Conservation (phyloP, 2,329 filamentous ascomycete species). For the Fusarium penzigii region DNA sequence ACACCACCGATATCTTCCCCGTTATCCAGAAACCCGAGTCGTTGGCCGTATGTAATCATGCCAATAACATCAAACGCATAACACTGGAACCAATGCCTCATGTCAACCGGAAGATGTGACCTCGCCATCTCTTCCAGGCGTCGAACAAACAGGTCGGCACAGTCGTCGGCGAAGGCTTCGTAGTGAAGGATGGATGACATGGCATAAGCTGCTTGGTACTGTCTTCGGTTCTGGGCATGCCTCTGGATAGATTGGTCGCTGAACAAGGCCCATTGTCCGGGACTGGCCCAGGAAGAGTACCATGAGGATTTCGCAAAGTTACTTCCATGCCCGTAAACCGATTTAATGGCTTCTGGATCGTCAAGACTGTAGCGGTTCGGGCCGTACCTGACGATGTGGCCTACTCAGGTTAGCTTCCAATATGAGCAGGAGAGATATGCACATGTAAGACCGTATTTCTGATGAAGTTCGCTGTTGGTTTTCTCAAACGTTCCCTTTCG, state of each 20-base stretch:
- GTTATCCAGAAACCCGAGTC: constrained; percentile 39
- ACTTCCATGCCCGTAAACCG: constrained; percentile 34
- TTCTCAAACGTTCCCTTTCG: constrained; percentile 29
- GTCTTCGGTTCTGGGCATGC: constrained; percentile 29
- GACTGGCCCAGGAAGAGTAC: constrained; percentile 32
- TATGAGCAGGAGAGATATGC: neutral
- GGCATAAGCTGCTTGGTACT: constrained; percentile 33
- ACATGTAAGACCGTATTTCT: constrained; percentile 29
- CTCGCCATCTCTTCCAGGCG: constrained; percentile 29
- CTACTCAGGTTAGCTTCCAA: constrained; percentile 6
- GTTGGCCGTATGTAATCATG: constrained; percentile 35
- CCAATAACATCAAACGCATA: constrained; percentile 44
- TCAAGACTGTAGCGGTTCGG: constrained; percentile 49
- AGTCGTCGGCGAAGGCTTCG: constrained; percentile 36
- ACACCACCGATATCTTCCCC: constrained; percentile 35
- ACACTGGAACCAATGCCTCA: constrained; percentile 39
- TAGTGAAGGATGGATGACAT: constrained; percentile 37
- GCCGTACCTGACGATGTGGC: constrained; percentile 45
- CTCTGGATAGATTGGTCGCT: constrained; percentile 28
- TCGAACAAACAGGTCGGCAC: constrained; percentile 29
- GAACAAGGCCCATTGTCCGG: constrained; percentile 30
- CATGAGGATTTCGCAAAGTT: constrained; percentile 36
- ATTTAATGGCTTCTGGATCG: constrained; percentile 40
- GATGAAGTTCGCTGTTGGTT: constrained; percentile 31
- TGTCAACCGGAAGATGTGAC: constrained; percentile 23